phyloP scores from a whole-genome alignment of 176 grass and related monocot genomes.

The Alloteropsis semialata region DNA sequence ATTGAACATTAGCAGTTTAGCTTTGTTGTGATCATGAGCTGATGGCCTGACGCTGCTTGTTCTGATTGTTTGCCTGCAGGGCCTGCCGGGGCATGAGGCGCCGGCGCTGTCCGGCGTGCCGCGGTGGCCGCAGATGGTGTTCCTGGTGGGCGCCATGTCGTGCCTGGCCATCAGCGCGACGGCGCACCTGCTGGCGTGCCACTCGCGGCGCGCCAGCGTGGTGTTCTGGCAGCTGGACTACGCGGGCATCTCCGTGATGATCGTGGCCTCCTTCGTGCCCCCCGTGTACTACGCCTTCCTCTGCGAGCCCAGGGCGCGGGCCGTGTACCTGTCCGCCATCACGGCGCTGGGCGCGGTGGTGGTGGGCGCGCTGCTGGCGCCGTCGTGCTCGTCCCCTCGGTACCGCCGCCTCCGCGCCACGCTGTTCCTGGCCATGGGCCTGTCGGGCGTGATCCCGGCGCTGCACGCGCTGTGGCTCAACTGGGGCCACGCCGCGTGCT shows the following conservation, averaged over 20 bases:
- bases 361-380: conserved; percentile 58
- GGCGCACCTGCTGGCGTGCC: conserved; percentile 92
- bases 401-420: conserved; percentile 70
- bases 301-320: conserved; percentile 51
- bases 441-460: conserved; percentile 75
- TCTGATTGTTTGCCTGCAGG: conserved; percentile 16
- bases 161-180: conserved; percentile 73
- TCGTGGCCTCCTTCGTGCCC: conserved; percentile 91
- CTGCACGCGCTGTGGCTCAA: conserved; percentile 63
- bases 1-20: neutral
- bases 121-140: conserved; percentile 80
- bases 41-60: neutral
- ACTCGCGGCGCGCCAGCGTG: conserved; percentile 59
- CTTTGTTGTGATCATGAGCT: neutral
- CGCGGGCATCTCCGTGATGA: conserved; percentile 90
- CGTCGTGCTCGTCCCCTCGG: conserved; percentile 55
- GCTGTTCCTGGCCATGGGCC: conserved; percentile 79
- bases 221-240: conserved; percentile 91
- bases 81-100: neutral
- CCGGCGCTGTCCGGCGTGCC: conserved; percentile 22
- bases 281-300: conserved; percentile 92
- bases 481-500: conserved; percentile 64
- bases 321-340: conserved; percentile 67
- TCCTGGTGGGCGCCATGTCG: conserved; percentile 75
- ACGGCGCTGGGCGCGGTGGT: conserved; percentile 63